Evolutionary conservation across 768 basidiomycete species (phyloP).

Genomic region (Leccinum sublutescens): DNA sequence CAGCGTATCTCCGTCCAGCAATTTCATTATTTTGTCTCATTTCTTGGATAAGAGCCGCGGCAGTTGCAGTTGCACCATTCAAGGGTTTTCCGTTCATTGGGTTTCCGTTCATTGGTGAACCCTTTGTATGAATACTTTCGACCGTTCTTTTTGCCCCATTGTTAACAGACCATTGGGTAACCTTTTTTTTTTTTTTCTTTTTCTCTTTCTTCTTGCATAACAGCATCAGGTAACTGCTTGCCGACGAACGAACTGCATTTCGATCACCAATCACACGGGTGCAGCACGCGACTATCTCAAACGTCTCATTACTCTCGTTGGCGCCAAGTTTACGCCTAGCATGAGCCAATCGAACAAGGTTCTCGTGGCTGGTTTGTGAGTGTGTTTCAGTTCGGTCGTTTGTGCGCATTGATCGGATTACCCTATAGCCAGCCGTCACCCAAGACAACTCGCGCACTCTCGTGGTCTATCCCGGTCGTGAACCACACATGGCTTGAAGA

Average conservation of each 20-base stretch:
- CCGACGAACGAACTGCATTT: conserved; percentile 21
- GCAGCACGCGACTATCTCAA: conserved; percentile 60
- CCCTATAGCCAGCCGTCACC: conserved; percentile 35
- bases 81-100: too few relatives aligned
- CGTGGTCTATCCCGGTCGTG: conserved; percentile 84
- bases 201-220: too few relatives aligned
- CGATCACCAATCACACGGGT: conserved; percentile 88
- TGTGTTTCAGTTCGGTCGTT: conserved; percentile 6
- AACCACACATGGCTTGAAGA: conserved; percentile 94
- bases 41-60: too few relatives aligned
- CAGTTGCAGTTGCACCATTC: too few relatives aligned
- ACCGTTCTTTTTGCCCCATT: too few relatives aligned
- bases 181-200: too few relatives aligned
- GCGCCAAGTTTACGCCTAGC: conserved; percentile 77
- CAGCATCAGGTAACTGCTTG: too few relatives aligned
- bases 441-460: conserved; percentile 71
- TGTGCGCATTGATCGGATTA: neutral
- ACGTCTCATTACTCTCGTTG: conserved; percentile 72
- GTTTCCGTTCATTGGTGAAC: neutral
- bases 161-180: too few relatives aligned
- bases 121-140: too few relatives aligned
- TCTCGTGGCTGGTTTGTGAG: conserved; percentile 82
- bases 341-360: conserved; percentile 78
- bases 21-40: too few relatives aligned
- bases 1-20: too few relatives aligned